Evolutionary conservation across 2,329 filamentous ascomycete genomes (phyloP).

Genomic region (Ophiostoma sp.): DNA sequence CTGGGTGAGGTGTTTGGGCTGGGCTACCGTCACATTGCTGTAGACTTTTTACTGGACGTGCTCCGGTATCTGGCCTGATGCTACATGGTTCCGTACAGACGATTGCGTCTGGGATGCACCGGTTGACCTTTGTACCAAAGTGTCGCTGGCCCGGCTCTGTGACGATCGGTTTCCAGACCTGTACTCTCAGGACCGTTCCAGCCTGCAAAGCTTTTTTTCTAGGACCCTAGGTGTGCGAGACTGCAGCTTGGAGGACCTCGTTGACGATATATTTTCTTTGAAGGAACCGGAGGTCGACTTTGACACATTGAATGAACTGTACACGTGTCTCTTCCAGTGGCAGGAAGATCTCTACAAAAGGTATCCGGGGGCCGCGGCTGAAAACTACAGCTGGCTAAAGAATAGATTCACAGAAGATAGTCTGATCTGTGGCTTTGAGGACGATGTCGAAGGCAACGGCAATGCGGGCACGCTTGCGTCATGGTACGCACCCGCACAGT

Average conservation of each 20-base stretch:
- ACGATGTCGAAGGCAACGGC: background rate
- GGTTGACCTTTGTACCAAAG: background rate
- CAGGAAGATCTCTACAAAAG: background rate
- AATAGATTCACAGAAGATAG: background rate
- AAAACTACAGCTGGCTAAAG: background rate
- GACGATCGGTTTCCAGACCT: background rate
- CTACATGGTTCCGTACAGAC: background rate
- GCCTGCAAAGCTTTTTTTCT: conserved; percentile 12
- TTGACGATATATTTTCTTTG: background rate
- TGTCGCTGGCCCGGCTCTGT: background rate
- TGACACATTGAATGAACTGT: background rate
- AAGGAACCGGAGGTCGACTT: background rate
- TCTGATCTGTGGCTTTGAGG: background rate
- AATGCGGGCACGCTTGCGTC: background rate
- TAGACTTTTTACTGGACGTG: conserved; percentile 11
- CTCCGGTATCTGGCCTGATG: background rate
- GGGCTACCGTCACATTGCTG: background rate
- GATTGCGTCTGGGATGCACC: conserved; percentile 17
- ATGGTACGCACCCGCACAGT: conserved; percentile 13
- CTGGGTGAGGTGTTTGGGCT: conserved; percentile 2
- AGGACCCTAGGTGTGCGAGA: conserved; percentile 6
- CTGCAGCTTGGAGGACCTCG: conserved; percentile 9
- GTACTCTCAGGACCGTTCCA: background rate
- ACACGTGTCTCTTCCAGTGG: conserved; percentile 1
- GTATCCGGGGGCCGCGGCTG: background rate